Evolutionary conservation across 768 basidiomycete genomes (phyloP), one percentile per base, ranked within the genome.

Genomic region (Calocybe gangraenosa): DNA sequence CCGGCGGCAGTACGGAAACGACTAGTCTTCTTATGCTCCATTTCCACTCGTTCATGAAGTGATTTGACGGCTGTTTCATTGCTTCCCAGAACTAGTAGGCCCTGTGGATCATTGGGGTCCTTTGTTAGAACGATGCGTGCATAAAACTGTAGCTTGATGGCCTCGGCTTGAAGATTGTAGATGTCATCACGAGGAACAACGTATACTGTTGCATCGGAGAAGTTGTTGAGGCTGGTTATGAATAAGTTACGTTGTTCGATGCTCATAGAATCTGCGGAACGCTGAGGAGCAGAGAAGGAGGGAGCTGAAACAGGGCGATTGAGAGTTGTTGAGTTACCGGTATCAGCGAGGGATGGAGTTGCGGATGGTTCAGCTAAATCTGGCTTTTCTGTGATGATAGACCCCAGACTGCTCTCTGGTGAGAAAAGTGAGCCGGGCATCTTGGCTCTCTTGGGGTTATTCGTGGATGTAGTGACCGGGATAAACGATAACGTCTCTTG

Each of bases 401-500:
- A 63, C 37, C 57, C 51, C 44, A 63, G 65, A 36, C 66, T 71
- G 47, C 66, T 66, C 11, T 69, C 63, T n/a, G 71, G 63, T 18
- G 78, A 69, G 36, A 58, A 55, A 10, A 82, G 65, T 2, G 81
- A 74, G 37, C 81, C 73, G 1, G 81, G 81, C 81, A 83, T 83
- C 46, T 45, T 62, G 51, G 36, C 54, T 49, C 54, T 56, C 13
- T 40, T 44, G 53, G 44, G 43, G 46, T 53, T 62, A 54, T 47
- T 44, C 30, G 54, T 59, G 14, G 44, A 32, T 3, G 61, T 56
- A 14, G 62, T 56, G 42, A 57, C 30, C 7, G 44, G 31, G 17
- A 35, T 5, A 11, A 28, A 28, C 11, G 5, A 11, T 37, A 53
- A 34, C 3, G 44, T 59, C 45, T 64, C 66, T 54, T 65, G 65